These are phyloP conservation scores for Orbilia javanica DNA, from an alignment of 2,329 filamentous ascomycete genomes.

Conservation along the genomic window DNA sequence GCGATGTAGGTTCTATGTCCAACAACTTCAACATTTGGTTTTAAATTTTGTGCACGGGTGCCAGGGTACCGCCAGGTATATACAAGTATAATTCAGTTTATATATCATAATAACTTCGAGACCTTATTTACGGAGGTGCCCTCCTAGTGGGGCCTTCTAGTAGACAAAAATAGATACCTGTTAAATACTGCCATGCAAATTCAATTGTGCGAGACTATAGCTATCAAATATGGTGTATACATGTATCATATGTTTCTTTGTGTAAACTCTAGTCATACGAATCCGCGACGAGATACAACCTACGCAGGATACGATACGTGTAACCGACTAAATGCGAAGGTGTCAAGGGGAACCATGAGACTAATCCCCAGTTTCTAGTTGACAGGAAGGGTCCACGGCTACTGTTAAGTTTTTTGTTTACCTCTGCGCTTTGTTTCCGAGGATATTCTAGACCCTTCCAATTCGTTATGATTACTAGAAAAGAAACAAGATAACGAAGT, in stretches of 20 bases:
- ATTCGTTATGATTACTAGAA: neutral
- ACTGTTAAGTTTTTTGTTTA: neutral
- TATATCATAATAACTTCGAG: too few species aligned
- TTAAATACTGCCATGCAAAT: neutral
- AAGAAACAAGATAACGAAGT: neutral
- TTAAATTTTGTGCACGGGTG: too few species aligned
- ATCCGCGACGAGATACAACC: neutral
- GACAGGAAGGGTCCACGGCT: neutral
- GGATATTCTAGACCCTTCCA: neutral
- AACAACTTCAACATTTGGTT: too few species aligned
- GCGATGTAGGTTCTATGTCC: too few species aligned
- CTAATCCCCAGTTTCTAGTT: neutral
- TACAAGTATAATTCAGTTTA: too few species aligned
- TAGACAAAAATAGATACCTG: too few species aligned
- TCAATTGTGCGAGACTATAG: neutral
- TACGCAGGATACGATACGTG: constrained; percentile 2
- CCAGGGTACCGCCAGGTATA: too few species aligned
- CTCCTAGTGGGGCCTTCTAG: too few species aligned
- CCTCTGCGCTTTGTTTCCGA: neutral
- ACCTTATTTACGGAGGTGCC: too few species aligned
- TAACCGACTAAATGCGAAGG: neutral
- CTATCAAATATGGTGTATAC: neutral
- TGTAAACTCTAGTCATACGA: neutral
- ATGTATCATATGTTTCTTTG: neutral
- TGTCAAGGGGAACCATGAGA: constrained; percentile 1